Evolutionary conservation across 495 filamentous ascomycete genomes (phyloP).

Genomic region (Aspergillus baeticus): DNA sequence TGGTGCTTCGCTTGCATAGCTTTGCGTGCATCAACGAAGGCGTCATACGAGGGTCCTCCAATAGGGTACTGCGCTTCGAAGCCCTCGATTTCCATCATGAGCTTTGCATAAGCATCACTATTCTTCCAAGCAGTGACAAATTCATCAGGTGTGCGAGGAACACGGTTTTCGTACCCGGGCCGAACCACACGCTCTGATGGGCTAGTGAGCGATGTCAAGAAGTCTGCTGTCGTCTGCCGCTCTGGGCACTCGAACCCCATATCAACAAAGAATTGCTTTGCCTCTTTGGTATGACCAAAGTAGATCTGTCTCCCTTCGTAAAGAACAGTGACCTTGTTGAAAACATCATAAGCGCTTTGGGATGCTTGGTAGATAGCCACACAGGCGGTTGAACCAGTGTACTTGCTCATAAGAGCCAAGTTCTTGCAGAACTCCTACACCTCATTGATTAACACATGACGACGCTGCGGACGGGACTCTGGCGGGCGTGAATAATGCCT

Average conservation of each 20-base stretch:
- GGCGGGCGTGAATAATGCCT: no score
- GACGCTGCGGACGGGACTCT: slow-evolving; percentile 24
- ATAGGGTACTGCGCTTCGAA: slow-evolving; percentile 34
- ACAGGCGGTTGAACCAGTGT: slow-evolving; percentile 65
- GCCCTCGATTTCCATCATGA: slow-evolving; percentile 43
- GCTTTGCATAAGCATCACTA: slow-evolving; percentile 39
- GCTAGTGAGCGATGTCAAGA: slow-evolving; percentile 67
- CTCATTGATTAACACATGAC: slow-evolving; percentile 44
- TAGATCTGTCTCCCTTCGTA: slow-evolving; percentile 63
- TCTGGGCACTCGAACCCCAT: slow-evolving; percentile 57
- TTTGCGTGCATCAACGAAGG: slow-evolving; percentile 20
- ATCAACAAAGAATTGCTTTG: slow-evolving; percentile 54
- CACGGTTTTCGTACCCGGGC: slow-evolving; percentile 54
- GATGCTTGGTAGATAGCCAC: slow-evolving; percentile 79
- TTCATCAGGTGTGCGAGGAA: slow-evolving; percentile 64
- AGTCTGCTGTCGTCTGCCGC: slow-evolving; percentile 60
- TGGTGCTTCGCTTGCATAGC: slow-evolving; percentile 9
- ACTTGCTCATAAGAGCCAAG: slow-evolving; percentile 64
- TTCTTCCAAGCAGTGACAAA: slow-evolving; percentile 55
- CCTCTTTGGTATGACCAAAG: slow-evolving; percentile 52
- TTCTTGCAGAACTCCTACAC: slow-evolving; percentile 58
- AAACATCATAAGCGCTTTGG: slow-evolving; percentile 70
- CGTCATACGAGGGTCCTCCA: slow-evolving; percentile 14
- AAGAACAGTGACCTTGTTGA: slow-evolving; percentile 57
- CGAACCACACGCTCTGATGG: slow-evolving; percentile 54